A percentile compares a stretch with the other conserved stretches of the same genome.
These are phyloP conservation scores for Glaciozyma martinii DNA, from an alignment of 768 basidiomycete genomes.

Conservation along the genomic window DNA sequence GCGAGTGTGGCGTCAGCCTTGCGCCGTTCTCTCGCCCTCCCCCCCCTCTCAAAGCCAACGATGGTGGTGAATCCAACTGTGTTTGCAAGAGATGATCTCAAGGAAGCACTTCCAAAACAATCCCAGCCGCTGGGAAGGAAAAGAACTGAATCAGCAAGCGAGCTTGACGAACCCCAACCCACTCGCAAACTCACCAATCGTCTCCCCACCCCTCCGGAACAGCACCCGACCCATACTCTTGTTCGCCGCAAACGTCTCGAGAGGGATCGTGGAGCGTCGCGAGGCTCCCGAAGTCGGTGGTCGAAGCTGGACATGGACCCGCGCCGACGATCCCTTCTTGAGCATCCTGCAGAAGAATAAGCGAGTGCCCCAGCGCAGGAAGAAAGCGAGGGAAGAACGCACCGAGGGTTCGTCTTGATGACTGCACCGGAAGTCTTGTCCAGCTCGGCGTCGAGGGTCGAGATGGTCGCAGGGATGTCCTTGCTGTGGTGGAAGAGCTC, in stretches of 20 bases:
- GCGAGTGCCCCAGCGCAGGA: not conserved
- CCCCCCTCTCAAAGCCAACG: too few relatives aligned
- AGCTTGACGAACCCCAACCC: not conserved
- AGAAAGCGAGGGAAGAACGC: conserved; percentile 28
- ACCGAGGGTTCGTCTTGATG: conserved; percentile 74
- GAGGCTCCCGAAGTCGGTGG: conserved; percentile 38
- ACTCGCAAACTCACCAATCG: conserved; percentile 51
- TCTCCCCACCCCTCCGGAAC: conserved; percentile 80
- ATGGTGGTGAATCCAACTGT: too few relatives aligned
- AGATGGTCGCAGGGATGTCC: conserved; percentile 81
- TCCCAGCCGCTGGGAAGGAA: not conserved
- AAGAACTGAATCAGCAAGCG: not conserved
- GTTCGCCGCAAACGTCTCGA: conserved; percentile 76
- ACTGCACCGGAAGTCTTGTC: conserved; percentile 70
- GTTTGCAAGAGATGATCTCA: not conserved
- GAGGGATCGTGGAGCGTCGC: conserved; percentile 56
- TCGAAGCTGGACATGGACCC: conserved; percentile 72
- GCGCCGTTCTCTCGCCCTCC: too few relatives aligned
- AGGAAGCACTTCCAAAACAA: not conserved
- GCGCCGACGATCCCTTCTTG: conserved; percentile 73
- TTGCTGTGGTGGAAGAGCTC: conserved; percentile 92
- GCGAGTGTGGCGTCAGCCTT: too few relatives aligned
- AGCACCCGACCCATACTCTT: conserved; percentile 95
- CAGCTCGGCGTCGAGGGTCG: conserved; percentile 64
- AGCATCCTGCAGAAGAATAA: conserved; percentile 54